Evolutionary conservation across 345 rosid genomes (phyloP), one percentile per base, ranked within the genome.

Genomic region (Brassica incana): DNA sequence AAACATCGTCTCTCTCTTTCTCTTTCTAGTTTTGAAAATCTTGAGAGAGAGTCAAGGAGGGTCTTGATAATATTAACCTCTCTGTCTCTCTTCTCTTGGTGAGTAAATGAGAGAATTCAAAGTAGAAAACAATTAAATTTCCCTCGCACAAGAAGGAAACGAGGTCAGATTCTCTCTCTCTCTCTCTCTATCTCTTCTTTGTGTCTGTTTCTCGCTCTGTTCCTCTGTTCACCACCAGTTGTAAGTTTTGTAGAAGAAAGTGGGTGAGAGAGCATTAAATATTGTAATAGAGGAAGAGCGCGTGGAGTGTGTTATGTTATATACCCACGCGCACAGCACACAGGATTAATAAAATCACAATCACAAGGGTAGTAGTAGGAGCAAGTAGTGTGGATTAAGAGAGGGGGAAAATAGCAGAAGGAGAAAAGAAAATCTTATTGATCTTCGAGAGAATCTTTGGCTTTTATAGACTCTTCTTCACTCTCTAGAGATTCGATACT

Each of bases 361-460:
- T 45, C 74, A 32, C 67, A 68, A 2, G 23, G 56, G 30, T 50
- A 50, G 60, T 54, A 54, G 30, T 56, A 15, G 61, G 3, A 54
- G 43, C 9, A 36, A 54, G 61, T 18, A 58, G 23, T 1, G n/a
- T 3, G 65, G 27, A 65, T 69, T 45, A 78, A 78, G 58, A 69
- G 62, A 52, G 23, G 48, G 23, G 48, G 71, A 63, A 56, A 71
- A 69, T 79, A 33, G 36, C 81, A 72, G 48, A 78, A 72, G 73
- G 8, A 69, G 78, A 50, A 67, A 74, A 74, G 35, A 80, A 75
- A 75, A 80, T 80, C 84, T 81, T 76, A 76, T 81, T 77, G 80
- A 76, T 76, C 74, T 71, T 66, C 77, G 84, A 72, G 84, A 81
- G 74, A 72, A 81, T 81, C 84, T 76, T 76, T 71, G 77, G 69